Conservation (phyloP, 306 rosid genomes). For the Cucurbita ficifolia region DNA sequence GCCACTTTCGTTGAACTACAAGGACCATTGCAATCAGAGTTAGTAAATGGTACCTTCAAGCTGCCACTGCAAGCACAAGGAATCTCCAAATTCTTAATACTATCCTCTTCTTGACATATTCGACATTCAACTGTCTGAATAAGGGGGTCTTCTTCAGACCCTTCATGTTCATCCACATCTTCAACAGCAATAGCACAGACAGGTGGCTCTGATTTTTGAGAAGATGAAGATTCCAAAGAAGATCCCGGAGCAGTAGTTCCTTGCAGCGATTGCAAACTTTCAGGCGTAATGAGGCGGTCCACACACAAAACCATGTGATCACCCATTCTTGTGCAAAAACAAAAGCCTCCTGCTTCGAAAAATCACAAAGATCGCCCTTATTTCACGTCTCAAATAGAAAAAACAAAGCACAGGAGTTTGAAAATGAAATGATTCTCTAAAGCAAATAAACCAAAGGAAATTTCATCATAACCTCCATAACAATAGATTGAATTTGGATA, state of each 20-base stretch:
- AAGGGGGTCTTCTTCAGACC: constrained; percentile 49
- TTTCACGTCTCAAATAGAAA: background rate
- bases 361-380: background rate
- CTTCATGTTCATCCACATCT: constrained; percentile 17
- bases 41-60: constrained; percentile 42
- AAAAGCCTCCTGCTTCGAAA: constrained; percentile 6
- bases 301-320: constrained; percentile 72
- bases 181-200: constrained; percentile 1
- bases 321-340: constrained; percentile 37
- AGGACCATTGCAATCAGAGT: background rate
- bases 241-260: constrained; percentile 8
- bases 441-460: background rate
- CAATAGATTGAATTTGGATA: background rate
- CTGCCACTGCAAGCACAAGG: constrained; percentile 96
- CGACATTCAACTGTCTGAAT: constrained; percentile 84
- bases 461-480: background rate
- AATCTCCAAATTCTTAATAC: constrained; percentile 51
- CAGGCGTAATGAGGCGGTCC: constrained; percentile 43
- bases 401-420: background rate
- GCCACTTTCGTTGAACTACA: background rate
- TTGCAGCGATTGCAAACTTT: constrained; percentile 25
- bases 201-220: background rate
- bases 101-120: constrained; percentile 92
- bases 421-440: background rate
- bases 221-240: constrained; percentile 12